phyloP scores from a whole-genome alignment of 768 basidiomycete genomes.

The Ephemerocybe angulata region DNA sequence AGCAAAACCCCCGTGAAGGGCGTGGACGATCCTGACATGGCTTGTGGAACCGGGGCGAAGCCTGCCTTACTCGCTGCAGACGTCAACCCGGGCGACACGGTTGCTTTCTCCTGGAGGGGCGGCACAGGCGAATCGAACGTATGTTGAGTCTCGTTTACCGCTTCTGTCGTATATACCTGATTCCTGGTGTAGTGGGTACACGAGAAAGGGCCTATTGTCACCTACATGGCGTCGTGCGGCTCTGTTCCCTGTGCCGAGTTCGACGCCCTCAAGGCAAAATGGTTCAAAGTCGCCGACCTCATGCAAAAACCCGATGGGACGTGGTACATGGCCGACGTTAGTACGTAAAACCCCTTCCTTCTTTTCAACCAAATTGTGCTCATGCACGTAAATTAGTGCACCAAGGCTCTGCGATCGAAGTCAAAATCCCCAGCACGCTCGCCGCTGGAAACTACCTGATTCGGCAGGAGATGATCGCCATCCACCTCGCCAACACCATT shows the following conservation, averaged over 20 bases:
- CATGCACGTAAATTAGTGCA: too few relatives aligned
- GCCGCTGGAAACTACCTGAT: constrained; percentile 69
- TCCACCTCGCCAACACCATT: constrained; percentile 53
- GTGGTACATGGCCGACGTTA: constrained; percentile 55
- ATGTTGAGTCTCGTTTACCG: constrained; percentile 15
- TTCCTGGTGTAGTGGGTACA: constrained; percentile 40
- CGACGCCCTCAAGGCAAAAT: constrained; percentile 53
- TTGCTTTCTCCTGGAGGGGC: constrained; percentile 56
- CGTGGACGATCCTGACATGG: constrained; percentile 48
- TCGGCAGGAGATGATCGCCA: constrained; percentile 76
- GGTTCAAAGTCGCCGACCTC: constrained; percentile 69
- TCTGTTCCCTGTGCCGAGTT: constrained; percentile 55
- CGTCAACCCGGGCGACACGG: constrained; percentile 55
- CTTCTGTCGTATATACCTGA: not conserved
- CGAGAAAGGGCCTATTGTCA: constrained; percentile 65
- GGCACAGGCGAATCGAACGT: constrained; percentile 38
- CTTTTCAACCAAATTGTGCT: too few relatives aligned
- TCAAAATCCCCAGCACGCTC: constrained; percentile 49
- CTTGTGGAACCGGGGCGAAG: constrained; percentile 55
- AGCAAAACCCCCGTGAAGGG: constrained; percentile 45
- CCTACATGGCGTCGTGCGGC: constrained; percentile 69
- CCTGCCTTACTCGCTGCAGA: constrained; percentile 47
- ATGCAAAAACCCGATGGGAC: constrained; percentile 35
- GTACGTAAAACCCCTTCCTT: too few relatives aligned
- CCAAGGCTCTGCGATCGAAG: constrained; percentile 36